A percentile compares a stretch with the other conserved stretches of the same genome.
These are phyloP conservation scores for Termitomyces sp. DNA, from an alignment of 768 basidiomycete genomes.

Conservation along the genomic window DNA sequence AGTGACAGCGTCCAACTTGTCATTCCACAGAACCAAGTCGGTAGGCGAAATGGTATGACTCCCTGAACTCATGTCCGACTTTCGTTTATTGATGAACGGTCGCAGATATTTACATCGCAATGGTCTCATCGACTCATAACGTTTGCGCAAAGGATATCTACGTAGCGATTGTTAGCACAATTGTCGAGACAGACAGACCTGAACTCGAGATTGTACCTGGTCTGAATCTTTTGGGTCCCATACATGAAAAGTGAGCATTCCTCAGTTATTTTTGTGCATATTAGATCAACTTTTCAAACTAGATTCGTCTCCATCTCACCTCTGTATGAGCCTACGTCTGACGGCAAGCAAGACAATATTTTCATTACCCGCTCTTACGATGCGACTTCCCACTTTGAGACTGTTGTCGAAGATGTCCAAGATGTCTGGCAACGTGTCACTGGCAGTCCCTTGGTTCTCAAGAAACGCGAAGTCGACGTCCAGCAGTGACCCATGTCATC, in stretches of 20 bases:
- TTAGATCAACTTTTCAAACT: slow-evolving; percentile 7
- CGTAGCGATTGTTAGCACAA: slow-evolving; percentile 96
- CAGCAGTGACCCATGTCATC: slow-evolving; percentile 32
- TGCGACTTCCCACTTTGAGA: slow-evolving; percentile 98
- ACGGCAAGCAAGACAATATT: slow-evolving; percentile 82
- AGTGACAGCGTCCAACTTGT: slow-evolving; percentile 95
- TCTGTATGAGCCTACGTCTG: slow-evolving; percentile 82
- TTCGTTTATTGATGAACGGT: slow-evolving; percentile 1
- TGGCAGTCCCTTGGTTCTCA: slow-evolving; percentile 74
- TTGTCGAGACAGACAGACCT: slow-evolving; percentile 92
- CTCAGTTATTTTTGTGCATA: not conserved
- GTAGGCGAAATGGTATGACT: slow-evolving; percentile 81
- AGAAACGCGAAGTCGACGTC: slow-evolving; percentile 77
- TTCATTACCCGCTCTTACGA: slow-evolving; percentile 98
- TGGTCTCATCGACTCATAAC: slow-evolving; percentile 95
- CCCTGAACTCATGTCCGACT: not conserved
- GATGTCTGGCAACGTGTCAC: slow-evolving; percentile 92
- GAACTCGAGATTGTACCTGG: slow-evolving; percentile 92
- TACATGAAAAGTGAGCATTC: slow-evolving; percentile 81
- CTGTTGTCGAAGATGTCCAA: slow-evolving; percentile 94
- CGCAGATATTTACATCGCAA: slow-evolving; percentile 96
- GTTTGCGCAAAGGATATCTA: slow-evolving; percentile 95
- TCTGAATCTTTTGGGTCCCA: slow-evolving; percentile 84
- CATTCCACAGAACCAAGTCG: slow-evolving; percentile 98
- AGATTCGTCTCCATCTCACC: slow-evolving; percentile 91